phyloP scores from a whole-genome alignment of 371 early-diverging fungal genomes.

The Mortierella sp. region DNA sequence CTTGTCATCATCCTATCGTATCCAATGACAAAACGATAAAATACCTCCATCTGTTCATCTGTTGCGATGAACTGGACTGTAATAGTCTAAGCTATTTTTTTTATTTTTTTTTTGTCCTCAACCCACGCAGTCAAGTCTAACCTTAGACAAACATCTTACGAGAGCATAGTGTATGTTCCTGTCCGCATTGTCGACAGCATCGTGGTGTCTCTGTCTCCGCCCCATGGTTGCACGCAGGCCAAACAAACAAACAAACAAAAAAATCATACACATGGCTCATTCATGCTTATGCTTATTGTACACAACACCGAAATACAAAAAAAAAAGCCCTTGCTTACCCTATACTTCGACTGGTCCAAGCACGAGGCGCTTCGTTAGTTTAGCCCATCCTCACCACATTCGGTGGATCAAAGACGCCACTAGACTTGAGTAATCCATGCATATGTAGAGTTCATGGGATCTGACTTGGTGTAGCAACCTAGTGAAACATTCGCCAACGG shows the following conservation, averaged over 20 bases:
- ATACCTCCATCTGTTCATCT: background rate
- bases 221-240: constrained; percentile 3
- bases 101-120: background rate
- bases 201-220: background rate
- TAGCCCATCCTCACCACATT: no score
- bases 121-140: background rate
- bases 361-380: background rate
- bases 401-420: no score
- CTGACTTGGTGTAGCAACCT: background rate
- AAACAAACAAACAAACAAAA: background rate
- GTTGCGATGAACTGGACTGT: no score
- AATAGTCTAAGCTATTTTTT: background rate
- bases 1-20: background rate
- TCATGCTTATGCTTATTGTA: constrained; percentile 4
- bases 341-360: constrained; percentile 13
- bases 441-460: no score
- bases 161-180: background rate
- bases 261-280: constrained; percentile 4
- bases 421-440: no score
- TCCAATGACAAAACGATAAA: background rate
- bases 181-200: background rate
- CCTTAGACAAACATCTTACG: background rate
- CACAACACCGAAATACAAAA: background rate
- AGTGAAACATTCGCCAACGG: background rate
- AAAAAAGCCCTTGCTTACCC: constrained; percentile 12